phyloP scores from a whole-genome alignment of 2,329 filamentous ascomycete genomes.

The Neurospora sp. region DNA sequence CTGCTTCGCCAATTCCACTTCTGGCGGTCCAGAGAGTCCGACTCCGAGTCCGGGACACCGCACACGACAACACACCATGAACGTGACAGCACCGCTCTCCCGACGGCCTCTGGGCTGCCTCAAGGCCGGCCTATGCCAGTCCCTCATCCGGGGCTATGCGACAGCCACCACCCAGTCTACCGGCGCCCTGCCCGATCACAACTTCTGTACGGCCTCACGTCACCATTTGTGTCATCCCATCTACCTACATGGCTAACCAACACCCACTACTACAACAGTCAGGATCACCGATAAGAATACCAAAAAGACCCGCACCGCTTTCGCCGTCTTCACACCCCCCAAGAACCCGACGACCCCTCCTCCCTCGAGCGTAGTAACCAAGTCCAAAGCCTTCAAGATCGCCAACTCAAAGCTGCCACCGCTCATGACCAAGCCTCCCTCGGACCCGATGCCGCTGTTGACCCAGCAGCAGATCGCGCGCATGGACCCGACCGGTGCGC shows the following conservation, averaged over 20 bases:
- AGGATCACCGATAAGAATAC: slow-evolving; percentile 22
- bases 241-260: slow-evolving; percentile 2
- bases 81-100: slow-evolving; percentile 41
- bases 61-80: slow-evolving; percentile 34
- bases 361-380: slow-evolving; percentile 5
- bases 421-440: slow-evolving; percentile 9
- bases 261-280: slow-evolving; percentile 13
- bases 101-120: slow-evolving; percentile 63
- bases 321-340: slow-evolving; percentile 34
- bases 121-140: slow-evolving; percentile 51
- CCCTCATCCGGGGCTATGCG: slow-evolving; percentile 27
- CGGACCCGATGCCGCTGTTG: slow-evolving; percentile 56
- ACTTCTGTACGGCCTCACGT: slow-evolving; percentile 17
- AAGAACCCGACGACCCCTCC: slow-evolving; percentile 6
- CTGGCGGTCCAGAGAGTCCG: background rate
- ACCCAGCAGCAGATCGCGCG: slow-evolving; percentile 57
- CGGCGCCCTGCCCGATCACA: slow-evolving; percentile 8
- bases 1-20: slow-evolving; percentile 1
- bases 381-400: slow-evolving; percentile 2
- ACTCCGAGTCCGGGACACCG: background rate
- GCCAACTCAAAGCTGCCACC: slow-evolving; percentile 1
- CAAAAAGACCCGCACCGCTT: slow-evolving; percentile 29
- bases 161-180: slow-evolving; percentile 9
- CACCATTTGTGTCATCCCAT: background rate
- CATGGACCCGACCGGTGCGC: slow-evolving; percentile 78